Percentiles rank a stretch among this genome's conserved stretches.
phyloP scores from a whole-genome alignment of 1,139 yeast species.

The Protomyces arabidopsidicola region DNA sequence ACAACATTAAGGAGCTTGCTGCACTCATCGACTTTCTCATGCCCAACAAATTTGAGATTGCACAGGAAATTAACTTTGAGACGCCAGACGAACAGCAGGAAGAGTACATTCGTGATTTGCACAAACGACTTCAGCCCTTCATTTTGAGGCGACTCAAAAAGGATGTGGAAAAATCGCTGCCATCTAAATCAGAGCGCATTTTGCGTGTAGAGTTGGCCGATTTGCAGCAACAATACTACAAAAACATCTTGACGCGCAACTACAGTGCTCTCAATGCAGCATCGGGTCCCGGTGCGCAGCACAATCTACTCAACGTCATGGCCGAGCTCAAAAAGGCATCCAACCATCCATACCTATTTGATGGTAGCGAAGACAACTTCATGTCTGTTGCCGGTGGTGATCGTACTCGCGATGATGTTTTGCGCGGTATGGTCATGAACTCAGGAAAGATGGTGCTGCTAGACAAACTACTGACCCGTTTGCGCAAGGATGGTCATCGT shows the following conservation, averaged over 20 bases:
- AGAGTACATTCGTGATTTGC: slow-evolving; percentile 77
- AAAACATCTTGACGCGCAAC: slow-evolving; percentile 85
- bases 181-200: slow-evolving; percentile 91
- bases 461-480: slow-evolving; percentile 77
- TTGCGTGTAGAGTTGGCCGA: slow-evolving; percentile 92
- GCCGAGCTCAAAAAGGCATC: slow-evolving; percentile 94
- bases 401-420: slow-evolving; percentile 65
- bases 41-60: slow-evolving; percentile 90
- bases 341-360: slow-evolving; percentile 92
- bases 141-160: slow-evolving; percentile 88
- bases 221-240: slow-evolving; percentile 89
- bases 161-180: slow-evolving; percentile 94
- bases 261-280: slow-evolving; percentile 89
- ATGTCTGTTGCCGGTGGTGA: slow-evolving; percentile 52
- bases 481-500: slow-evolving; percentile 90
- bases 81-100: slow-evolving; percentile 83
- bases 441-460: slow-evolving; percentile 96
- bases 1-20: slow-evolving; percentile 89
- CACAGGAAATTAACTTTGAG: slow-evolving; percentile 92
- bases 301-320: slow-evolving; percentile 85
- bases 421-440: slow-evolving; percentile 92
- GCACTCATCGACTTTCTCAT: slow-evolving; percentile 90
- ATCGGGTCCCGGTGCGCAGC: slow-evolving; percentile 65
- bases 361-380: slow-evolving; percentile 84
- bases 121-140: slow-evolving; percentile 78